Base-by-base conservation (phyloP, 495 filamentous ascomycete species). In the Penicillium desertorum region DNA sequence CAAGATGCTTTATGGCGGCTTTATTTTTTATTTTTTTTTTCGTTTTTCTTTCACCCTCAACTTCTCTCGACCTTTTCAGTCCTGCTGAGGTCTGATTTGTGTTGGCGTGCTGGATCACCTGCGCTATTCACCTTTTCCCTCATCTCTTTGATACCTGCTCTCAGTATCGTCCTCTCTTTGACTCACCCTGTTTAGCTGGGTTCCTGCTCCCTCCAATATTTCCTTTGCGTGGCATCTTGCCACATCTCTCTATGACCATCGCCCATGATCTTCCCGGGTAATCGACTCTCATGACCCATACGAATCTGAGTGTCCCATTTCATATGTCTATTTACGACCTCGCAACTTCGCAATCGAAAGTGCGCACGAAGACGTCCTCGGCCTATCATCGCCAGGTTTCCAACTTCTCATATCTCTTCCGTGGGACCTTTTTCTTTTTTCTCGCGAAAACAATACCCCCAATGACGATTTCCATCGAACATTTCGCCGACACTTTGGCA, bases 241-340 rank as follows among this genome's bases (percentile, higher is more conserved):
- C 48, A 51, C 23, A 22, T 44, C 14, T 43, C 19, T 54, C 56
- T 54, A 62, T 57, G 59, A 58, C 43, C 46, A 53, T 49, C 46
- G n/a, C 48, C 57, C 45, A 59, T 43, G 60, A 64, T 58, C 50
- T 17, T 45, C 32, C 27, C 41, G 58, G 63, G 56, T 47, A 42
- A 56, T 41, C 36, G 30, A 39, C 57, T 42, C 46, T 49, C 29
- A 63, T 56, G 65, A 61, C 51, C 59, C 62, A 32, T 37, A 63
- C 51, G 27, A 22, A 48, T 46, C 49, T 54, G 56, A 45, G 51
- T 55, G 51, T 36, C 45, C 59, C 20, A 44, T 58, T 66, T 73
- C 70, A 66, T 73, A 71, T 73, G 70, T 73, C 41, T 57, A 41
- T 44, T 42, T 10, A 73, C 63, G 70, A 71, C 54, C 22, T 32